Percentiles rank a stretch among this genome's conserved stretches.
phyloP scores from a whole-genome alignment of 176 grass and related monocot species.

The Oryza meridionalis region DNA sequence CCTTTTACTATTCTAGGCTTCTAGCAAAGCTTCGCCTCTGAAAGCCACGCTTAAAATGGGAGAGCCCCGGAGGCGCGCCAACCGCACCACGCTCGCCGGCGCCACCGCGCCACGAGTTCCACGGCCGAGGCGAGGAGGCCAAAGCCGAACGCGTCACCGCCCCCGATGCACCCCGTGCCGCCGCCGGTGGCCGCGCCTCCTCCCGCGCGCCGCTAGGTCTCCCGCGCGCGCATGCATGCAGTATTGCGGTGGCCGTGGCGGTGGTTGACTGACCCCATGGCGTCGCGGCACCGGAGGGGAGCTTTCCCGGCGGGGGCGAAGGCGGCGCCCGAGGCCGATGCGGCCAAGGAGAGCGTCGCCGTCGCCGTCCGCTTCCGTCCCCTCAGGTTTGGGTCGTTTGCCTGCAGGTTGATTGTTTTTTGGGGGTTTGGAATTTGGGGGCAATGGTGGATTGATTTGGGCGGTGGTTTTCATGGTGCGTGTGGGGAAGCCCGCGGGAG shows the following conservation, averaged over 20 bases:
- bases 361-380: conserved; percentile 88
- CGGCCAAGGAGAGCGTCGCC: conserved; percentile 72
- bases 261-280: neutral
- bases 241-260: neutral
- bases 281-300: neutral
- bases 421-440: conserved; percentile 25
- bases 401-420: neutral
- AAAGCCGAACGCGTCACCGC: neutral
- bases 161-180: neutral
- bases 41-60: neutral
- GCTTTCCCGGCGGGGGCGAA: neutral
- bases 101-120: neutral
- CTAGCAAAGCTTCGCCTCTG: too few species aligned
- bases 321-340: conserved; percentile 12
- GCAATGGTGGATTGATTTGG: conserved; percentile 38
- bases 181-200: conserved; percentile 10
- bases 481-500: conserved; percentile 59
- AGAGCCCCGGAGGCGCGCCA: too few species aligned
- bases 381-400: conserved; percentile 51
- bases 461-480: neutral
- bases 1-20: too few species aligned
- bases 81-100: neutral
- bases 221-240: neutral
- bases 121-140: conserved; percentile 11
- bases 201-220: conserved; percentile 11